Base-by-base conservation (phyloP, 805 yeast genomes). In the Candida michaelii region DNA sequence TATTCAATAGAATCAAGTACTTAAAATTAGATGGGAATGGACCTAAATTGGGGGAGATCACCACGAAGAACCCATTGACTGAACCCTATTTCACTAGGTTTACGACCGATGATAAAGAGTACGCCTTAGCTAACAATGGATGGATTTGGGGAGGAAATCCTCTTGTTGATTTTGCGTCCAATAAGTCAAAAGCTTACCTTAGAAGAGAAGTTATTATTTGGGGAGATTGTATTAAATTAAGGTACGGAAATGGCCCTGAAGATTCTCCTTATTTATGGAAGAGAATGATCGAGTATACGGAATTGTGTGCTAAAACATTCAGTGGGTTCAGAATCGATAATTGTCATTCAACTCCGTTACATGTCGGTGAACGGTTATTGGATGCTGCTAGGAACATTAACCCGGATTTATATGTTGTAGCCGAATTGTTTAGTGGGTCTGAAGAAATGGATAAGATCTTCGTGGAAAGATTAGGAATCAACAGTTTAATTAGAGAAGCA, bases 141-240 rank as follows among this genome's bases (percentile, higher is more conserved):
- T 91, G 98, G 97, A 89, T 93, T 43, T 91, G 99, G 99, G 90
- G 88, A 40, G 97, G 96, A 9, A 83, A 91, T 52, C 97, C 98
- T 1, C 65, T 90, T 44, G 84, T 88, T 2, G 98, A 91, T 65
- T 91, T 91, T 74, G 99, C 98, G 0, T 85, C 96, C 0, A 62
- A 74, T 21, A 53, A 81, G 42, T 80, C 95, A 4, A 84, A 79
- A 56, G 90, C 95, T 3, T 91, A 93, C 58, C 65, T 91, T 38
- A 74, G 95, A 40, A 78, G 99, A 58, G 97, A 91, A 62, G 96
- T 91, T 10, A 89, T 91, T 51, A 87, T 91, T 18, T 91, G 99
- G 99, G 93, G 96, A 2, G 99, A 91, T 59, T 91, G 99, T 71
- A 90, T 91, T 43, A 91, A 91, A 60, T 70, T 91, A 49, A 76